A percentile compares a stretch with the other conserved stretches of the same genome.
phyloP scores from a whole-genome alignment of 495 filamentous ascomycete genomes.

The Cercophora newfieldiana region DNA sequence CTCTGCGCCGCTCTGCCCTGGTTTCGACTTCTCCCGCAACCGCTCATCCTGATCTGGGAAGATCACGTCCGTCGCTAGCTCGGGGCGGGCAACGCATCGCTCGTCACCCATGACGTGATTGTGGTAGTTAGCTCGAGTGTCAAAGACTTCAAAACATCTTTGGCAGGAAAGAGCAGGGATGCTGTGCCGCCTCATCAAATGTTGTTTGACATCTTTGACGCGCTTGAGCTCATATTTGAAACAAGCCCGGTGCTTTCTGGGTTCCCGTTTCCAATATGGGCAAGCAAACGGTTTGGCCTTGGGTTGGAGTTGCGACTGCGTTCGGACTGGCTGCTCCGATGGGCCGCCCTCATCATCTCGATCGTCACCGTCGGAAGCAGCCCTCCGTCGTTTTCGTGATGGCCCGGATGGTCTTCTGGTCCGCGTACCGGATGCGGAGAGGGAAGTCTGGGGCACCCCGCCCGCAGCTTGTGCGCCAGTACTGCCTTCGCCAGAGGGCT shows the following conservation, averaged over 20 bases:
- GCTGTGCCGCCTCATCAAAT: neutral
- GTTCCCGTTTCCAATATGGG: neutral
- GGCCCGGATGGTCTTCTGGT: neutral
- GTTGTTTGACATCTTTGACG: neutral
- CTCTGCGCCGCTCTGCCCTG: neutral
- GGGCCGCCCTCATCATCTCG: neutral
- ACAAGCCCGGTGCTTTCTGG: neutral
- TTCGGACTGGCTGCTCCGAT: neutral
- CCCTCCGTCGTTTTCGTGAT: neutral
- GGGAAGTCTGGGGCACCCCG: neutral
- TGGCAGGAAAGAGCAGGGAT: neutral
- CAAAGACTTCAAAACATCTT: neutral
- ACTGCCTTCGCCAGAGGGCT: neutral
- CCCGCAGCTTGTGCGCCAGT: neutral
- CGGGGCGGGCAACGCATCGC: neutral
- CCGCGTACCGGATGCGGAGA: neutral
- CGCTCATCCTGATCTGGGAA: neutral
- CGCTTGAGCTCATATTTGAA: neutral
- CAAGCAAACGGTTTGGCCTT: neutral
- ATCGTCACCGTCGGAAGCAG: neutral
- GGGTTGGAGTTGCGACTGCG: neutral
- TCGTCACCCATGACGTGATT: neutral
- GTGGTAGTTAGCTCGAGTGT: neutral
- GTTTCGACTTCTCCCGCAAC: neutral
- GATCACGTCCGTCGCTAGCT: neutral